These are phyloP conservation scores for Mycena capillaripes DNA, from an alignment of 768 basidiomycete species.

Conservation along the genomic window DNA sequence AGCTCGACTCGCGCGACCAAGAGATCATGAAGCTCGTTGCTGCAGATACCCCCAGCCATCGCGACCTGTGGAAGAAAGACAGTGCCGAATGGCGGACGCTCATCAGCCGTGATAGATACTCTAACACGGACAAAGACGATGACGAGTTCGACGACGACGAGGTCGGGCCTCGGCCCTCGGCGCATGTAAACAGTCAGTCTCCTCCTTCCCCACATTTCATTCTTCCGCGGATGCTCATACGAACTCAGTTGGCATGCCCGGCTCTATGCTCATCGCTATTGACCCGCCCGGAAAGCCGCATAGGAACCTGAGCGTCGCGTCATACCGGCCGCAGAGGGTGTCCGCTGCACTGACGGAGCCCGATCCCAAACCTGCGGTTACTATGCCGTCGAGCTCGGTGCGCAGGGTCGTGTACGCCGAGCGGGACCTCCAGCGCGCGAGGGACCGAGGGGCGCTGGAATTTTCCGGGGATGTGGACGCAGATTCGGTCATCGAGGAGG, in stretches of 20 bases:
- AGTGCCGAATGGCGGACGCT: slow-evolving; percentile 78
- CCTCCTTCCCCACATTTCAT: not conserved
- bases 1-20: slow-evolving; percentile 53
- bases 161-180: not conserved
- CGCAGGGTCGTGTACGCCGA: slow-evolving; percentile 77
- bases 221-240: slow-evolving; percentile 16
- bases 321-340: slow-evolving; percentile 68
- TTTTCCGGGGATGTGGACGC: slow-evolving; percentile 51
- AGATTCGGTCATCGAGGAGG: slow-evolving; percentile 33
- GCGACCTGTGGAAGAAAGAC: slow-evolving; percentile 76
- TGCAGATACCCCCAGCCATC: slow-evolving; percentile 77
- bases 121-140: slow-evolving; percentile 49
- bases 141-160: slow-evolving; percentile 38
- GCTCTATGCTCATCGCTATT: slow-evolving; percentile 80
- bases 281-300: slow-evolving; percentile 49
- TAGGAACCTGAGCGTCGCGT: slow-evolving; percentile 64
- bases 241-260: slow-evolving; percentile 50
- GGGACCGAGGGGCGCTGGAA: slow-evolving; percentile 80
- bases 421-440: slow-evolving; percentile 72
- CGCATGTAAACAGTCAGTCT: slow-evolving; percentile 13
- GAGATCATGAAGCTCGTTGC: slow-evolving; percentile 76
- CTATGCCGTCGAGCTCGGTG: slow-evolving; percentile 60
- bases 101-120: slow-evolving; percentile 52
- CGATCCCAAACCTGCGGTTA: slow-evolving; percentile 42
- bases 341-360: slow-evolving; percentile 51